Evolutionary conservation across 306 rosid genomes (phyloP).

Genomic region (Betula pendula): DNA sequence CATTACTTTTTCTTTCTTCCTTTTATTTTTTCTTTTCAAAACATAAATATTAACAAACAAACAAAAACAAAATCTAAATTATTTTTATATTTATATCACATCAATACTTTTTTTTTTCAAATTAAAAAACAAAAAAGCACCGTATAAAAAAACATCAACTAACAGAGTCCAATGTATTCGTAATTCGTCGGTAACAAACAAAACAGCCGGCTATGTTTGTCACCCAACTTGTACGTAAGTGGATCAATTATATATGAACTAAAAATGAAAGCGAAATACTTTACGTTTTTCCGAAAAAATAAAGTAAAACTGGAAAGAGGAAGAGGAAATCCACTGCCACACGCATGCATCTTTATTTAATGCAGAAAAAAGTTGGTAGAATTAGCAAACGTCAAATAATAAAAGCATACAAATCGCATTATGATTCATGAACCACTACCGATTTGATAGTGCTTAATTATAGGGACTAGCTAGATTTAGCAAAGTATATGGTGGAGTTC

Average conservation of each 20-base stretch:
- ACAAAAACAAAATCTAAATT: too few species aligned
- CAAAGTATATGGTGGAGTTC: background rate
- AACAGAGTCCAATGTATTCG: too few species aligned
- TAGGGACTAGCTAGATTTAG: background rate
- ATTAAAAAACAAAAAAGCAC: too few species aligned
- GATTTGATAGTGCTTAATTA: background rate
- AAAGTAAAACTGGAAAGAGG: background rate
- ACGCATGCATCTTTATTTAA: background rate
- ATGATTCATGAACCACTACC: background rate
- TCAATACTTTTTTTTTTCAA: too few species aligned
- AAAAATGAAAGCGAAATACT: background rate
- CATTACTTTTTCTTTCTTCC: too few species aligned
- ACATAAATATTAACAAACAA: too few species aligned
- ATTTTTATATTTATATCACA: too few species aligned
- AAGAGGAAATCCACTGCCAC: constrained; percentile 5
- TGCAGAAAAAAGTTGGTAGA: constrained; percentile 2
- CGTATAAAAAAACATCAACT: too few species aligned
- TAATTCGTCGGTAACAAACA: too few species aligned
- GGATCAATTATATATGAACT: background rate
- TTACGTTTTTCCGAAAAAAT: background rate
- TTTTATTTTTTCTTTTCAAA: too few species aligned
- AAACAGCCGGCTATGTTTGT: background rate
- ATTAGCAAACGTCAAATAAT: too few species aligned
- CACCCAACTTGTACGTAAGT: background rate
- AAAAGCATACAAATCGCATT: constrained; percentile 3